These are phyloP conservation scores for Schrenkiella parvula DNA, from an alignment of 345 rosid genomes.

Conservation along the genomic window DNA sequence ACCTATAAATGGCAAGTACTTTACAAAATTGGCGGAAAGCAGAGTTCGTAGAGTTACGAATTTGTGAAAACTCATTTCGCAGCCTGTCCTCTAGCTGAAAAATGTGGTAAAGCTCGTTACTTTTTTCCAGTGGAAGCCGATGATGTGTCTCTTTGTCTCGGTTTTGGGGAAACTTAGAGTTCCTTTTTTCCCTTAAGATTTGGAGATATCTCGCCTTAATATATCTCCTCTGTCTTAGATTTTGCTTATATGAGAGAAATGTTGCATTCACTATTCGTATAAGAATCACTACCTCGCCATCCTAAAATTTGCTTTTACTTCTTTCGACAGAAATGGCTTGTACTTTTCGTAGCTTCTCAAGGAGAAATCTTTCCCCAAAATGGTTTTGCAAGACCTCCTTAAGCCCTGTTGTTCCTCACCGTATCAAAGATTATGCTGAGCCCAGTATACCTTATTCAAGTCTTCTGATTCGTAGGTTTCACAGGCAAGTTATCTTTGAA, in stretches of 20 bases:
- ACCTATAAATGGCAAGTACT: conserved; percentile 5
- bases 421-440: background rate
- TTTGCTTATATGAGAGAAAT: background rate
- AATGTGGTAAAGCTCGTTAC: background rate
- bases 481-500: conserved; percentile 35
- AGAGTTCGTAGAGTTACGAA: background rate
- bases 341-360: conserved; percentile 8
- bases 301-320: background rate
- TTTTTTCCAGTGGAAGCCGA: background rate
- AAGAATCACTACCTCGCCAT: background rate
- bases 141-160: background rate
- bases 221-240: background rate
- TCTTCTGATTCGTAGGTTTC: conserved; percentile 35
- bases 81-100: background rate
- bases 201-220: background rate
- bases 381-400: background rate
- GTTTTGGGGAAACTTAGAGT: background rate
- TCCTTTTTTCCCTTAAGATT: background rate
- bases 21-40: background rate
- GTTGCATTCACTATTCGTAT: background rate
- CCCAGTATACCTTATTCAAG: conserved; percentile 3
- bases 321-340: background rate
- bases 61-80: background rate
- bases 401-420: conserved; percentile 10
- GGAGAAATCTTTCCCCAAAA: conserved; percentile 6